Base-by-base conservation (phyloP, 2,329 filamentous ascomycete genomes). In the Botryotinia convoluta region DNA sequence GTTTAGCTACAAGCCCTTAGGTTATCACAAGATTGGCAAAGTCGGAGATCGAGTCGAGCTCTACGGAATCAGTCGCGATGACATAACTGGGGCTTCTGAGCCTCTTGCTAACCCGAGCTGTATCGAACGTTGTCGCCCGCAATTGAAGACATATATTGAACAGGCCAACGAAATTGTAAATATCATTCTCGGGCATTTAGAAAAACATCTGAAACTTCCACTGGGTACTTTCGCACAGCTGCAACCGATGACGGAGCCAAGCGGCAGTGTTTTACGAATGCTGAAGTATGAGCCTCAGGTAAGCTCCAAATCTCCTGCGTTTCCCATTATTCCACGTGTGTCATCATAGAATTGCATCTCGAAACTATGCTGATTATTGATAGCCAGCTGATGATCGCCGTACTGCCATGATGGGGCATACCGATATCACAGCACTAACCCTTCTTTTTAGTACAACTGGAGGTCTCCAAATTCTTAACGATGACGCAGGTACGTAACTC, bases 401-500 rank as follows among this genome's bases (percentile, higher is more conserved):
- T 45, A 72, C 71, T 35, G 51, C 62, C 20, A 67, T 72, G 54
- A 59, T 68, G 62, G 62, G 62, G 3, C 62, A 72, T 14, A 72
- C 71, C 5, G 71, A 72, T 48, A 68, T 68, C 39, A 68, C 62
- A 9, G 16, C 71, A 16, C 39, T 72, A 16, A 72, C 62, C 20
- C 71, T 68, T n/a, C 62, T 72, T 12, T 48, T 59, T n/a, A 63
- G 81, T 71, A 75, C 77, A 69, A 77, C 81, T 1, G 81, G 81
- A 3, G 82, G 82, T 9, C 74, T 83, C 60, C 82, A 83, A 73
- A 77, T 83, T 12, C 75, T 78, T 12, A 72, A 67, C 9, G 74
- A 77, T 5, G 32, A 85, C 85, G 0, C 48, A 16, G 71, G 63
- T 71, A 42, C 6, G 69, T 61, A 71, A 29, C 10, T 39, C 29